Conservation (phyloP, 2,329 filamentous ascomycete genomes). For the Ampelomyces quisqualis region DNA sequence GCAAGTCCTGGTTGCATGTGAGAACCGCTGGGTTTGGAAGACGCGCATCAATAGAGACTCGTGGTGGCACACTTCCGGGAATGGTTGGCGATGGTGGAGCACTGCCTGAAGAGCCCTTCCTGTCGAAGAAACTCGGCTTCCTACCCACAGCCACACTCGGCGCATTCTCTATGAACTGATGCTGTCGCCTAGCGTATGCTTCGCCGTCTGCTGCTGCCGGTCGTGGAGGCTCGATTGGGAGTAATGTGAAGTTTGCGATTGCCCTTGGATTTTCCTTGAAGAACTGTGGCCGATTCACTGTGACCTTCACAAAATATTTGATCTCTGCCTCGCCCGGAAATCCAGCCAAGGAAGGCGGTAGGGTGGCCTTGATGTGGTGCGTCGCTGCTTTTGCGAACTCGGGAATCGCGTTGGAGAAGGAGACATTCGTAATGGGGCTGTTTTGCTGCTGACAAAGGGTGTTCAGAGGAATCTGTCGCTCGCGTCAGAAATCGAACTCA, state of each 20-base stretch:
- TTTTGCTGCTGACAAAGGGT: slow-evolving; percentile 59
- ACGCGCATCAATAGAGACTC: slow-evolving; percentile 77
- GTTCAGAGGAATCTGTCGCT: slow-evolving; percentile 60
- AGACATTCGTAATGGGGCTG: slow-evolving; percentile 46
- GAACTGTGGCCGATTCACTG: slow-evolving; percentile 80
- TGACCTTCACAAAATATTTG: slow-evolving; percentile 93
- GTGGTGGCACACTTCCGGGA: slow-evolving; percentile 39
- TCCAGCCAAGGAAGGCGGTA: slow-evolving; percentile 86
- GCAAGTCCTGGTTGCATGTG: slow-evolving; percentile 84
- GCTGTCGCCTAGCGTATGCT: slow-evolving; percentile 75
- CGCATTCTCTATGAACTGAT: slow-evolving; percentile 54
- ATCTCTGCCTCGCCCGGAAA: slow-evolving; percentile 88
- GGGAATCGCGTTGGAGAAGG: slow-evolving; percentile 46
- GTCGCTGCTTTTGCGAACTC: slow-evolving; percentile 50
- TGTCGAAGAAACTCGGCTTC: slow-evolving; percentile 63
- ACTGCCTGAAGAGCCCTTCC: slow-evolving; percentile 28
- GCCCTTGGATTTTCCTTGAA: slow-evolving; percentile 85
- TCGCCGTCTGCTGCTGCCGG: slow-evolving; percentile 68
- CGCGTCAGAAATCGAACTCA: slow-evolving; percentile 2
- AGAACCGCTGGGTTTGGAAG: slow-evolving; percentile 84
- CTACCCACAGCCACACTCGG: slow-evolving; percentile 46
- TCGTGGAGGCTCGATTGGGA: slow-evolving; percentile 88
- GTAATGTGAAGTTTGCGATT: slow-evolving; percentile 68
- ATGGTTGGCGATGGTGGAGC: slow-evolving; percentile 20
- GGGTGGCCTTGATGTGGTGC: slow-evolving; percentile 76